phyloP scores from a whole-genome alignment of 176 grass and related monocot genomes.

The Raddia guianensis region DNA sequence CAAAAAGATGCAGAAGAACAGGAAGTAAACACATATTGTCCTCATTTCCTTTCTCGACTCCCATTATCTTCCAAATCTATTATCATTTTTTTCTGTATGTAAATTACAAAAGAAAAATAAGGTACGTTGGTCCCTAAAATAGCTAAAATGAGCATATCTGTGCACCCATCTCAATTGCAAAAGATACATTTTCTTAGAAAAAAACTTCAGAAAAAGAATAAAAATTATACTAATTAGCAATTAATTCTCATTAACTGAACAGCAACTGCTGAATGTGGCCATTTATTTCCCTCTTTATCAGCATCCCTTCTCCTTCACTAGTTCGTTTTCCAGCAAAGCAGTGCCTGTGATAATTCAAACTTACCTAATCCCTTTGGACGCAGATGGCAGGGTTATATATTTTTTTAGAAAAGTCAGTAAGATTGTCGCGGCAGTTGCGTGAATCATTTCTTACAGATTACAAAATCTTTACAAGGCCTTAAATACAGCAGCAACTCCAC shows the following conservation, averaged over 20 bases:
- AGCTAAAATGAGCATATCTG: background rate
- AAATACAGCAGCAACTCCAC: slow-evolving; percentile 3
- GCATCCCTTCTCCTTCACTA: background rate
- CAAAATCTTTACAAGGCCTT: background rate
- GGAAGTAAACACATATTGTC: background rate
- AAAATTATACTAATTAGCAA: background rate
- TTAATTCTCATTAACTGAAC: background rate
- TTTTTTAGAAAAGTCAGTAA: background rate
- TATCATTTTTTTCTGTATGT: background rate
- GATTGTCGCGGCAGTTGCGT: background rate
- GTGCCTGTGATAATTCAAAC: slow-evolving; percentile 5
- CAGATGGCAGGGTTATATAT: background rate
- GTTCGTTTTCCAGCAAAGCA: background rate
- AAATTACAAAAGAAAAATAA: slow-evolving; percentile 3
- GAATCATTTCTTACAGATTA: background rate
- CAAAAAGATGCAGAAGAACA: background rate
- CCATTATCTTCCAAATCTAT: background rate
- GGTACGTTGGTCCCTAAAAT: background rate
- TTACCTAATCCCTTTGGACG: background rate
- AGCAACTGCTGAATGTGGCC: background rate
- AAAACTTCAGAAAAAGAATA: background rate
- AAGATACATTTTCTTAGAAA: background rate
- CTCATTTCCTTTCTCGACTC: background rate
- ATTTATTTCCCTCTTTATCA: background rate
- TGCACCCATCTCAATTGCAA: background rate